Percentiles rank a stretch among this genome's conserved stretches.
Evolutionary conservation across 73 alveolate genomes (phyloP).

Genomic region (Paramecium sexaurelia): DNA sequence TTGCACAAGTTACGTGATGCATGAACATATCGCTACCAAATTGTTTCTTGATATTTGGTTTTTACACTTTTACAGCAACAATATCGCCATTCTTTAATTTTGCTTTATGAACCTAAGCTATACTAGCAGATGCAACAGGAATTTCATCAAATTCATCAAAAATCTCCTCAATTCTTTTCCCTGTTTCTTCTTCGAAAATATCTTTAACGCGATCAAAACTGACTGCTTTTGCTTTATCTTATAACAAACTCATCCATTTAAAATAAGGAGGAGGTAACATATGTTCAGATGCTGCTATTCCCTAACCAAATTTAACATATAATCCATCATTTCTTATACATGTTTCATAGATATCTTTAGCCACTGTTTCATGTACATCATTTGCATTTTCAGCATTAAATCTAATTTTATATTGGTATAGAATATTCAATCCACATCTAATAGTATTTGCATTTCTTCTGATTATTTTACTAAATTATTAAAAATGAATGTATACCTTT

Average conservation of each 20-base stretch:
- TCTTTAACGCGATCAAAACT: constrained; percentile 30
- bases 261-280: constrained; percentile 61
- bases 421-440: constrained; percentile 35
- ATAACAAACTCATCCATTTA: constrained; percentile 59
- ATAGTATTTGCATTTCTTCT: constrained; percentile 49
- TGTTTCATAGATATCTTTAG: constrained; percentile 61
- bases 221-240: constrained; percentile 67
- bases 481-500: background rate
- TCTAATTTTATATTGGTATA: constrained; percentile 7
- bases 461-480: background rate
- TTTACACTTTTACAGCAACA: constrained; percentile 82
- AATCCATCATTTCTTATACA: constrained; percentile 68
- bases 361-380: constrained; percentile 65
- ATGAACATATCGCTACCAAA: constrained; percentile 73
- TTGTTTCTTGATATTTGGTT: constrained; percentile 73
- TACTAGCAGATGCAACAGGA: constrained; percentile 83
- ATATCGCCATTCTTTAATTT: constrained; percentile 72
- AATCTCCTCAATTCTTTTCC: constrained; percentile 74
- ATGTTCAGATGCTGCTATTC: constrained; percentile 70
- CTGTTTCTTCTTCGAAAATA: constrained; percentile 66
- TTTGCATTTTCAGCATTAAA: constrained; percentile 56
- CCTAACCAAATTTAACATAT: constrained; percentile 70
- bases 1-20: constrained; percentile 43
- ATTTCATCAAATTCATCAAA: constrained; percentile 72
- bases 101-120: constrained; percentile 86